Conservation (phyloP, 768 basidiomycete genomes). For the Trametes coccinea region DNA sequence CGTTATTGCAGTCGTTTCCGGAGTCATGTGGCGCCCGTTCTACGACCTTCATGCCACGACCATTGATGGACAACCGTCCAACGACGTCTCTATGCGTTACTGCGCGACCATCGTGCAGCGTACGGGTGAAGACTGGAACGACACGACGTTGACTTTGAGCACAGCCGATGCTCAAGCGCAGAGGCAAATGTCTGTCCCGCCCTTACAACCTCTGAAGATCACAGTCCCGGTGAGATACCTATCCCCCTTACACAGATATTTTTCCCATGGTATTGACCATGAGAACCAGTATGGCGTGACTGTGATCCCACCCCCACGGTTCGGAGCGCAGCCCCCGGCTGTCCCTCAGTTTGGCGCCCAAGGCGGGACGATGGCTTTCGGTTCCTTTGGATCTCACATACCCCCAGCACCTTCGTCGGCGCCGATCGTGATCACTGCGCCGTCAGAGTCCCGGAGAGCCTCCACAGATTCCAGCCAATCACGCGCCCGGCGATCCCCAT, state of each 20-base stretch:
- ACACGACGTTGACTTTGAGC: slow-evolving; percentile 51
- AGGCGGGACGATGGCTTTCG: no score
- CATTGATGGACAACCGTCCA: slow-evolving; percentile 44
- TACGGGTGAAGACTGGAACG: slow-evolving; percentile 64
- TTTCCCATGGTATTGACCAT: neutral
- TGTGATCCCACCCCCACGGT: neutral
- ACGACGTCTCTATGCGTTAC: slow-evolving; percentile 52
- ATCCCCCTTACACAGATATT: no score
- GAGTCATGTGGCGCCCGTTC: slow-evolving; percentile 51
- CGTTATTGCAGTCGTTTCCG: slow-evolving; percentile 44
- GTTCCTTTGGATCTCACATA: no score
- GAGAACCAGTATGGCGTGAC: neutral
- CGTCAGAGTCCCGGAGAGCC: no score
- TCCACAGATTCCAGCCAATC: no score
- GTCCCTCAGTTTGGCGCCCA: no score
- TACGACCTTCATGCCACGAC: slow-evolving; percentile 60
- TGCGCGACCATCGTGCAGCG: slow-evolving; percentile 52
- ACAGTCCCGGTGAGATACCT: neutral
- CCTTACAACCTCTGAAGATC: neutral
- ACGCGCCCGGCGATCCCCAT: no score
- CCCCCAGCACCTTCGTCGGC: no score
- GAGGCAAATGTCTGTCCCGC: slow-evolving; percentile 23
- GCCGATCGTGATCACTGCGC: no score
- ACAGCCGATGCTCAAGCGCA: slow-evolving; percentile 45
- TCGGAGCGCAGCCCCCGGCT: no score